phyloP scores from a whole-genome alignment of 1,284 basidiomycete genomes.

The Phylloporus sp. region DNA sequence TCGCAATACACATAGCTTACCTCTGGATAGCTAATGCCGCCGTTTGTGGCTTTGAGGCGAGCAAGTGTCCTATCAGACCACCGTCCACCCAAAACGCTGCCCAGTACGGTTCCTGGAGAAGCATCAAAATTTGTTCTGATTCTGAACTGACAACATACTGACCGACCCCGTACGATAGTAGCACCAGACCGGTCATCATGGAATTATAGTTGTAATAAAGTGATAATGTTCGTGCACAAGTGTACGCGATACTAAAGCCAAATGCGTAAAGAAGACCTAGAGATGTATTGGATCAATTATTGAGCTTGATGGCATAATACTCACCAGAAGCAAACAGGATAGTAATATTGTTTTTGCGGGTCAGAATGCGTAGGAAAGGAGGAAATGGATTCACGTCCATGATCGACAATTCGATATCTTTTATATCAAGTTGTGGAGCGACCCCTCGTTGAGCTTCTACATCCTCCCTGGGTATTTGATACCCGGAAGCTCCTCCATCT shows the following conservation, averaged over 20 bases:
- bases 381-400: constrained; percentile 1
- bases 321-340: constrained; percentile 1
- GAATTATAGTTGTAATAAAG: background rate
- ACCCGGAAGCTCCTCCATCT: background rate
- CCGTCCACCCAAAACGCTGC: constrained; percentile 1
- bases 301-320: background rate
- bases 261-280: background rate
- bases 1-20: background rate
- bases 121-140: background rate
- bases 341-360: background rate
- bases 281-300: background rate
- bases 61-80: constrained; percentile 4
- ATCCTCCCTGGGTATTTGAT: background rate
- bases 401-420: background rate
- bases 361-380: background rate
- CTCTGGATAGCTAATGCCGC: constrained; percentile 1
- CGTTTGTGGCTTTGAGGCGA: constrained; percentile 2
- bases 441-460: background rate
- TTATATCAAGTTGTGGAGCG: background rate
- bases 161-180: constrained; percentile 3
- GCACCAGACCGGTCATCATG: constrained; percentile 1
- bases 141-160: background rate
- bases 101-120: background rate
- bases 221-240: background rate
- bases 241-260: background rate